phyloP scores from a whole-genome alignment of 306 rosid species.

The Prunus salicina region DNA sequence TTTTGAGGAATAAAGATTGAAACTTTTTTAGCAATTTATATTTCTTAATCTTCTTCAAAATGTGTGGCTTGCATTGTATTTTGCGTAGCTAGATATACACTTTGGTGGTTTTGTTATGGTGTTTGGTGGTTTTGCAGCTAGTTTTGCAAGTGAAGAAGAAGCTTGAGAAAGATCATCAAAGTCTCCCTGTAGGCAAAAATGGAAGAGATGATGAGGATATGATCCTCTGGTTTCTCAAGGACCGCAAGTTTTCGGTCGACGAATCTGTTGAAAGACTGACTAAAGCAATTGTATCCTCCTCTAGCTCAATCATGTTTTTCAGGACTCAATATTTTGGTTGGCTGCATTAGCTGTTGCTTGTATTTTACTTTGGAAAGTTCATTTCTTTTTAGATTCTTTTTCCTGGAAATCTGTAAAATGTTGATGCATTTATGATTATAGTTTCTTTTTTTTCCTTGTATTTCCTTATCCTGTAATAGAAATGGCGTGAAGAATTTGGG shows the following conservation, averaged over 20 bases:
- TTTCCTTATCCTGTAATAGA: constrained; percentile 54
- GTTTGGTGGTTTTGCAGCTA: constrained; percentile 45
- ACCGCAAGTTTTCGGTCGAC: constrained; percentile 64
- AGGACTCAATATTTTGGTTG: neutral
- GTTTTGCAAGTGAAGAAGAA: constrained; percentile 77
- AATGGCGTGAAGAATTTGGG: constrained; percentile 90
- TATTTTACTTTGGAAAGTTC: constrained; percentile 5
- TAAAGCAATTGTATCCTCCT: constrained; percentile 81
- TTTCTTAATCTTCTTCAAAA: neutral
- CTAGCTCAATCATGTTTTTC: neutral
- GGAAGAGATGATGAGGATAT: constrained; percentile 98
- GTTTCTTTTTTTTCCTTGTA: constrained; percentile 4
- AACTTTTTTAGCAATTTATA: neutral
- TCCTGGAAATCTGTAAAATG: neutral
- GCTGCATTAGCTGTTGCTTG: neutral
- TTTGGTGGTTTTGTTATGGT: neutral
- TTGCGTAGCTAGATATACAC: neutral
- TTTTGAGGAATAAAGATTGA: neutral
- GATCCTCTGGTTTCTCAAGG: constrained; percentile 94
- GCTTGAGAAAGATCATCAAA: constrained; percentile 55
- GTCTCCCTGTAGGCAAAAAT: constrained; percentile 76
- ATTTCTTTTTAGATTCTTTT: neutral
- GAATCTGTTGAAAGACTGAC: constrained; percentile 67
- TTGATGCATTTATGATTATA: neutral
- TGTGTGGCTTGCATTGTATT: neutral